Base-by-base conservation (phyloP, 306 rosid species). In the Casuarina glauca region DNA sequence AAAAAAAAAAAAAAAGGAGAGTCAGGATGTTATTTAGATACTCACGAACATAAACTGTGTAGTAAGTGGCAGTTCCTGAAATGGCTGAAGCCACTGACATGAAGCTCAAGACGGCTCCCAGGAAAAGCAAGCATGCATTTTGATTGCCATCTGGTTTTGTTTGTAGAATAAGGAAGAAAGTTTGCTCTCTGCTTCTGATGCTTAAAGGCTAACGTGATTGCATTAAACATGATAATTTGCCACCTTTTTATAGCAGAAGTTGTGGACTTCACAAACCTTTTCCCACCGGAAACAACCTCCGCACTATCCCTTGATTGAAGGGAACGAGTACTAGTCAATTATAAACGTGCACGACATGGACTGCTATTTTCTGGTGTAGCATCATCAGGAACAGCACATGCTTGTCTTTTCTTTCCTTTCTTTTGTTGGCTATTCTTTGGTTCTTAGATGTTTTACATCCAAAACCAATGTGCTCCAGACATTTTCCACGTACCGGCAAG, bases 41-140 rank as follows among this genome's bases (percentile, higher is more conserved):
- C 81, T 64, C 38, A 81, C 85, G 85, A 63, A 20, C 57, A 69
- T 81, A 81, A 64, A 36, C 67, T 0, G 44, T 73, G 49, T 82
- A 77, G 11, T 45, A 77, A 58, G 85, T 82, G 35, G 85, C 85
- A 38, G 85, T 82, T 73, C 85, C 85, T 12, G 85, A 10, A 48
- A 42, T 67, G 20, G 85, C 82, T 4, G 85, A 82, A 64, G 85
- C 9, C 11, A 55, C 57, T 0, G 78, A 77, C 49, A 82, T 42
- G 16, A 52, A 17, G 58, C 7, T 4, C 12, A 52, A 4, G 58
- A 52, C 58, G 1, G 17, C 19, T n/a, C 58, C 58, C 58, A 52
- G 17, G 58, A 2, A 17, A 52, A 52, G 26, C 5, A 16, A 3
- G 58, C 8, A 1, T 52, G 58, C 26, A 11, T 52, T 52, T 52